These are phyloP conservation scores for Nemania abortiva DNA, from an alignment of 2,329 filamentous ascomycete genomes.

Conservation along the genomic window DNA sequence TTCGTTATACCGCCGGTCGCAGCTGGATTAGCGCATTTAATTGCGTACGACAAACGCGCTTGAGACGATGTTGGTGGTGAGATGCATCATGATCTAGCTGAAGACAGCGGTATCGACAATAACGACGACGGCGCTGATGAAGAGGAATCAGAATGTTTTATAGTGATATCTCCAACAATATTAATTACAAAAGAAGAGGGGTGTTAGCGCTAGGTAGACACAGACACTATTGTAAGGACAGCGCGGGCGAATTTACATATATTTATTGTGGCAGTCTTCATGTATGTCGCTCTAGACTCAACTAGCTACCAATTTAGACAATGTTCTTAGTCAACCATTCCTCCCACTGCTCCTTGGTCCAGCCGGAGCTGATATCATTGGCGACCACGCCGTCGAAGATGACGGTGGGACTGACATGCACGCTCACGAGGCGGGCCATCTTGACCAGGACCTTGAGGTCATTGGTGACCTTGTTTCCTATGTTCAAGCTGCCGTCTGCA, in stretches of 20 bases:
- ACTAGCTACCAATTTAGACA: constrained; percentile 49
- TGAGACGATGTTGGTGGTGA: too few relatives aligned
- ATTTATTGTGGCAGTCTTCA: not conserved
- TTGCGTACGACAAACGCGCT: too few relatives aligned
- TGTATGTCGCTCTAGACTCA: not conserved
- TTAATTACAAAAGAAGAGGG: too few relatives aligned
- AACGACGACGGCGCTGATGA: too few relatives aligned
- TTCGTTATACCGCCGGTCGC: too few relatives aligned
- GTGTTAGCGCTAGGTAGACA: too few relatives aligned
- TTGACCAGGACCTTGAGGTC: constrained; percentile 88
- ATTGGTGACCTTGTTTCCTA: constrained; percentile 83
- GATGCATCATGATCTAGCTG: too few relatives aligned
- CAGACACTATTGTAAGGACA: too few relatives aligned
- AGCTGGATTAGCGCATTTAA: too few relatives aligned
- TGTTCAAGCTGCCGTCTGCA: constrained; percentile 77
- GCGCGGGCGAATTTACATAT: constrained; percentile 48
- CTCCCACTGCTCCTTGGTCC: constrained; percentile 84
- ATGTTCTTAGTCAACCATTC: constrained; percentile 78
- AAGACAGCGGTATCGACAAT: too few relatives aligned
- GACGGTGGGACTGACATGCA: constrained; percentile 93
- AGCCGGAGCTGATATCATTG: constrained; percentile 81
- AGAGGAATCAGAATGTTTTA: too few relatives aligned
- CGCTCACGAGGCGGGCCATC: constrained; percentile 80
- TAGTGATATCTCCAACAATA: too few relatives aligned
- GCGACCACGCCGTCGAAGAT: constrained; percentile 89